A percentile compares a stretch with the other conserved stretches of the same genome.
phyloP scores from a whole-genome alignment of 129 eudicot genomes.

The Erigeron canadensis region DNA sequence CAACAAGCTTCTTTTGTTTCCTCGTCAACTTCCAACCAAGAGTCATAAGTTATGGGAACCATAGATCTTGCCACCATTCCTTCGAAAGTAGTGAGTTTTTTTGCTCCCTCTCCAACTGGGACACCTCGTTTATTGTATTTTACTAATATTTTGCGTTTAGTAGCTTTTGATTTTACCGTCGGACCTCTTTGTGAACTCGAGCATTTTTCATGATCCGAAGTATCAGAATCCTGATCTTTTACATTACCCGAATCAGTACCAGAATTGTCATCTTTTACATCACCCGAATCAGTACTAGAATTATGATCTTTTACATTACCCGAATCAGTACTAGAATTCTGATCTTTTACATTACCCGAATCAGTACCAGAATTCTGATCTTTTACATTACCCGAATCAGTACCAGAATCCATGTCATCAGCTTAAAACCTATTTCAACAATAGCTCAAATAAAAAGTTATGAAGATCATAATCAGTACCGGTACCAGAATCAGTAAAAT shows the following conservation, averaged over 20 bases:
- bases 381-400: too few species aligned
- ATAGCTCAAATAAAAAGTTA: not conserved
- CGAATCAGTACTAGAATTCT: too few species aligned
- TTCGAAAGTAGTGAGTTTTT: not conserved
- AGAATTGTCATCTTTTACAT: too few species aligned
- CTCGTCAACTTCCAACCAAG: not conserved
- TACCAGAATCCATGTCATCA: not conserved
- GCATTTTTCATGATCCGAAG: not conserved
- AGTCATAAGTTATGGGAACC: not conserved
- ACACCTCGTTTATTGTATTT: conserved; percentile 6
- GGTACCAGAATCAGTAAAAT: too few species aligned
- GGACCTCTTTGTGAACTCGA: not conserved
- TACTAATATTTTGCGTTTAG: not conserved
- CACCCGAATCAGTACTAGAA: not conserved
- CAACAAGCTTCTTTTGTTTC: not conserved
- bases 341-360: too few species aligned
- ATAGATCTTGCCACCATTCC: not conserved
- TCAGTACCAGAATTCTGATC: too few species aligned
- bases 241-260: too few species aligned
- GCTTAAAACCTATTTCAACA: not conserved
- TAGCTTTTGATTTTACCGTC: not conserved
- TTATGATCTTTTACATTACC: too few species aligned
- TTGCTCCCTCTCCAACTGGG: not conserved
- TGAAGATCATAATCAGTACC: too few species aligned
- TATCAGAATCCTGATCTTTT: not conserved